Evolutionary conservation across 495 filamentous ascomycete species (phyloP).

Genomic region (Aspergillus kassunensis): DNA sequence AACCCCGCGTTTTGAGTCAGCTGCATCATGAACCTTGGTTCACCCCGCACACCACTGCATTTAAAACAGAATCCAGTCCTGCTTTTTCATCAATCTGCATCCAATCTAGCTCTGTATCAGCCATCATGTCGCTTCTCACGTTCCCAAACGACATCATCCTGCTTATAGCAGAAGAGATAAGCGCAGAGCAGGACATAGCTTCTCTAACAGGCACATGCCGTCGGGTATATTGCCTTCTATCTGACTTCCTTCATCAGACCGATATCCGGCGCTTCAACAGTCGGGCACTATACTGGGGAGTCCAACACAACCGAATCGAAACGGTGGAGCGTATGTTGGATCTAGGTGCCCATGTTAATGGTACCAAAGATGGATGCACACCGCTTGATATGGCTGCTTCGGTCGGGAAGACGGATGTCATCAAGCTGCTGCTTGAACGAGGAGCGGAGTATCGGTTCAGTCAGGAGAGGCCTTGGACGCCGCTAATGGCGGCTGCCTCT

Average conservation of each 20-base stretch:
- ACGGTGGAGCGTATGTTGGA: background rate
- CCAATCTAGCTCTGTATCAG: too few species aligned
- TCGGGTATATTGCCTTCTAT: background rate
- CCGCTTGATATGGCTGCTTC: background rate
- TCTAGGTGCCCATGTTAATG: background rate
- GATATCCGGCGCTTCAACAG: background rate
- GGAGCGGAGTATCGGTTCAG: background rate
- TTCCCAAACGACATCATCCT: background rate
- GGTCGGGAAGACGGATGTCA: background rate
- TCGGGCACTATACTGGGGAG: background rate
- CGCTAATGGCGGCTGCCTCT: background rate
- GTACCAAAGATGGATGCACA: background rate
- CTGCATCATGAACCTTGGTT: too few species aligned
- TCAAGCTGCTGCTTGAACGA: background rate
- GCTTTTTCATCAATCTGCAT: too few species aligned
- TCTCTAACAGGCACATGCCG: background rate
- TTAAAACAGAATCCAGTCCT: too few species aligned
- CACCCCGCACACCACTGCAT: too few species aligned
- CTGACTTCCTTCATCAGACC: background rate
- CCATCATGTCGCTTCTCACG: too few species aligned
- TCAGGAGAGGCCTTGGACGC: background rate
- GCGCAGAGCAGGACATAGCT: background rate
- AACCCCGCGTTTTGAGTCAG: too few species aligned
- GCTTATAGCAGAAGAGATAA: background rate
- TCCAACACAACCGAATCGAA: background rate